phyloP scores from a whole-genome alignment of 2,329 filamentous ascomycete genomes.

The Fusarium sp. region DNA sequence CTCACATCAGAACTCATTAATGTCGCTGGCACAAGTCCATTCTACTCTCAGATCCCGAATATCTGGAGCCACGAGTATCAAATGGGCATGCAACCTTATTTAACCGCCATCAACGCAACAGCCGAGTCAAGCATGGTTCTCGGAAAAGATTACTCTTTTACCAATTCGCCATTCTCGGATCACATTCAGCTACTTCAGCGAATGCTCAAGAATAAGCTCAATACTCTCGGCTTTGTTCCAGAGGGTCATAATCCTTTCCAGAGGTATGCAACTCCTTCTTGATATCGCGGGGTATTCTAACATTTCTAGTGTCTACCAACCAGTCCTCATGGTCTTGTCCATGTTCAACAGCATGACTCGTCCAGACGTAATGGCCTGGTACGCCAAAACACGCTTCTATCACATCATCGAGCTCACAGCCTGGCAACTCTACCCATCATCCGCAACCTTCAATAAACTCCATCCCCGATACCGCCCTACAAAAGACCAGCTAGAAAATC shows the following conservation, averaged over 20 bases:
- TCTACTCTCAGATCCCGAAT: slow-evolving; percentile 46
- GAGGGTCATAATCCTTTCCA: slow-evolving; percentile 16
- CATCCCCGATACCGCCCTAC: slow-evolving; percentile 48
- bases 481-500: slow-evolving; percentile 37
- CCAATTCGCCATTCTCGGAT: slow-evolving; percentile 49
- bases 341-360: slow-evolving; percentile 52
- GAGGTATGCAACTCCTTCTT: slow-evolving; percentile 5
- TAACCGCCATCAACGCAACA: slow-evolving; percentile 41
- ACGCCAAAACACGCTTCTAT: slow-evolving; percentile 55
- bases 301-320: slow-evolving; percentile 42
- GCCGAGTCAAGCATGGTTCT: slow-evolving; percentile 35
- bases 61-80: slow-evolving; percentile 50
- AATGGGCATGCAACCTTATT: slow-evolving; percentile 46
- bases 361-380: slow-evolving; percentile 52
- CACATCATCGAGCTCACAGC: slow-evolving; percentile 51
- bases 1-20: slow-evolving; percentile 16
- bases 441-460: slow-evolving; percentile 43
- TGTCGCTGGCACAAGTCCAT: slow-evolving; percentile 14
- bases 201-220: slow-evolving; percentile 43
- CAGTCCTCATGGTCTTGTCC: slow-evolving; percentile 48
- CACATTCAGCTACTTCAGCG: slow-evolving; percentile 46
- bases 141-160: slow-evolving; percentile 43
- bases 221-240: slow-evolving; percentile 26
- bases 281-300: not conserved
- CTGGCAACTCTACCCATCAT: slow-evolving; percentile 49